These are phyloP conservation scores for Tricholoma bakamatsutake DNA, from an alignment of 768 basidiomycete species.

Conservation along the genomic window DNA sequence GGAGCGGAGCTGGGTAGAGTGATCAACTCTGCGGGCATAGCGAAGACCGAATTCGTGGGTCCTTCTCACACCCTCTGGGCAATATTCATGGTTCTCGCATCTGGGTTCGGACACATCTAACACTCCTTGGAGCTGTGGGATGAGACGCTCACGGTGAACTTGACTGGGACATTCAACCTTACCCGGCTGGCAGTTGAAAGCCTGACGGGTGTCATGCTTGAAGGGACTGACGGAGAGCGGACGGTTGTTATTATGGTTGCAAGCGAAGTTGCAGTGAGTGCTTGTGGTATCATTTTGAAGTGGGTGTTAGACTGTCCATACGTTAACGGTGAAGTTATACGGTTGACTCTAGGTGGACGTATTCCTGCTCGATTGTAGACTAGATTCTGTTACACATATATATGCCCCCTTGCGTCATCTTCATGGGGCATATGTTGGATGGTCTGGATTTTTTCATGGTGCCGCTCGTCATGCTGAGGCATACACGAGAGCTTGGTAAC, in stretches of 20 bases:
- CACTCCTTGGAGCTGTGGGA: conserved; percentile 50
- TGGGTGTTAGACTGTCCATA: conserved; percentile 47
- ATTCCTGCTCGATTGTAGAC: conserved; percentile 23
- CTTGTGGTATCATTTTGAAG: conserved; percentile 14
- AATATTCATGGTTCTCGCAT: background rate
- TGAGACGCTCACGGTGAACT: conserved; percentile 45
- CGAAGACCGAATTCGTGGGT: conserved; percentile 16
- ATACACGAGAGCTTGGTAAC: too few relatives aligned
- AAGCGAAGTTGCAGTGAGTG: conserved; percentile 46
- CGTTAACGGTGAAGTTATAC: conserved; percentile 49
- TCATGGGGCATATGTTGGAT: too few relatives aligned
- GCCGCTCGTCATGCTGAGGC: too few relatives aligned
- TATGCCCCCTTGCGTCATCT: background rate
- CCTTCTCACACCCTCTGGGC: background rate
- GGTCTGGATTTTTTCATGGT: too few relatives aligned
- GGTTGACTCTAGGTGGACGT: conserved; percentile 39
- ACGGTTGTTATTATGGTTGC: conserved; percentile 55
- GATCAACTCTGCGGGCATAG: conserved; percentile 54
- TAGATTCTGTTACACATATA: background rate
- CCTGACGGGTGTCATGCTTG: conserved; percentile 40
- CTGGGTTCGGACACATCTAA: conserved; percentile 25
- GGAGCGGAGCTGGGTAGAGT: conserved; percentile 49
- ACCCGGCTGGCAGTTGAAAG: conserved; percentile 47
- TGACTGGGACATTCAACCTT: conserved; percentile 56
- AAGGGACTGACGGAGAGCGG: conserved; percentile 45